Base-by-base conservation (phyloP, 2,329 filamentous ascomycete species). In the Beauveria australis region DNA sequence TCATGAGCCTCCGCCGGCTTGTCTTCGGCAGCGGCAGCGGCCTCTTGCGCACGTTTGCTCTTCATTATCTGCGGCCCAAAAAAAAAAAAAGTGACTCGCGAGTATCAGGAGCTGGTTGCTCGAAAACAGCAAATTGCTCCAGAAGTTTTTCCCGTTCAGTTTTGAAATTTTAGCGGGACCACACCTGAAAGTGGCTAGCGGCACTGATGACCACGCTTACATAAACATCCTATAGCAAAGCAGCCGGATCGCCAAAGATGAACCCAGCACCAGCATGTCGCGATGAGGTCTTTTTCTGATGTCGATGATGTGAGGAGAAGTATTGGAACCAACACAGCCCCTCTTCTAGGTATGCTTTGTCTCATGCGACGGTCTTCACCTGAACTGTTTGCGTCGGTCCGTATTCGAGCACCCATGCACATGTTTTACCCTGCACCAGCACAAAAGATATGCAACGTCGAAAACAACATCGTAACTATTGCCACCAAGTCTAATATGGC, bases 11-110 rank as follows among this genome's bases (percentile, higher is more conserved):
- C 61, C 40, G 62, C 59, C 16, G 66, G 65, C 56, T 67, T 69
- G n/a, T 70, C 68, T 12, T 71, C 61, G 6, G n/a, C 47, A 26
- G 65, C 65, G 41, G 69, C 66, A 47, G 60, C 66, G 37, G 69
- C 69, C 53, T 75, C 73, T 61, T 70, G 70, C 44, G 73, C 73
- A 57, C 74, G 73, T 64, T 76, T 76, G 70, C 73, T 76, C 67
- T 76, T 76, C 69, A 72, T 70, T 53, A 67, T 69, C 47, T 41
- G 2, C 61, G 56, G 53, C 55, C 16, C 26, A 28, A 37, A 41
- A 59, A 41, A n/a, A n/a, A n/a, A 59, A 33, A 37, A 37, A 37
- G 33, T 37, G n/a, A 7, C 28, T 18, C 19, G 28, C 26, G n/a
- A 49, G 22, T 19, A 44, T 47, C 28, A 24, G 37, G 37, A n/a